A percentile compares a stretch with the other conserved stretches of the same genome.
These are phyloP conservation scores for Malus orientalis DNA, from an alignment of 306 rosid genomes.

Conservation along the genomic window DNA sequence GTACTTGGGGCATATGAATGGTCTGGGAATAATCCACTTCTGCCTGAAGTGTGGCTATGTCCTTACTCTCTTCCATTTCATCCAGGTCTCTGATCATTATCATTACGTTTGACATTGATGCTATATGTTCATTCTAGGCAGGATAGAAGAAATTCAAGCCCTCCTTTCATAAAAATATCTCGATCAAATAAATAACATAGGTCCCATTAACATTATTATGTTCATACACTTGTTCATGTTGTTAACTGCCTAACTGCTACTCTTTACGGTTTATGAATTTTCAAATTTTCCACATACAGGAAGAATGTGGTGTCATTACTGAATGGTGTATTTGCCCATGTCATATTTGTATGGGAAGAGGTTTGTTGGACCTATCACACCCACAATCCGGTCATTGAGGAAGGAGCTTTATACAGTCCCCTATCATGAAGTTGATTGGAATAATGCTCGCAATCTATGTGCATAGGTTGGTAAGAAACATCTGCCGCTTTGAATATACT, in stretches of 20 bases:
- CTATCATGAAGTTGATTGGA: slow-evolving; percentile 78
- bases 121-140: not conserved
- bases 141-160: not conserved
- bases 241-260: not conserved
- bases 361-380: slow-evolving; percentile 71
- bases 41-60: slow-evolving; percentile 33
- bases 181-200: not conserved
- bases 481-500: not conserved
- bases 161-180: not conserved
- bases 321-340: slow-evolving; percentile 40
- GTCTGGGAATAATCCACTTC: slow-evolving; percentile 35
- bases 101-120: not conserved
- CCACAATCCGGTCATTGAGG: slow-evolving; percentile 61
- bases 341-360: slow-evolving; percentile 36
- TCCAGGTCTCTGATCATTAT: slow-evolving; percentile 16
- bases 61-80: slow-evolving; percentile 23
- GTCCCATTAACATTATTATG: not conserved
- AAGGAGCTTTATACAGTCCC: slow-evolving; percentile 60
- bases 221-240: not conserved
- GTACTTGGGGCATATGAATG: slow-evolving; percentile 24
- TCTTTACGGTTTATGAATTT: not conserved
- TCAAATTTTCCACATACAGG: slow-evolving; percentile 6
- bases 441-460: slow-evolving; percentile 60
- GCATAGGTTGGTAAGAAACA: slow-evolving; percentile 55
- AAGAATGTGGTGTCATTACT: slow-evolving; percentile 34